Percentiles rank a stretch among this genome's conserved stretches.
phyloP scores from a whole-genome alignment of 768 basidiomycete species.

The Hypsizygus marmoreus region DNA sequence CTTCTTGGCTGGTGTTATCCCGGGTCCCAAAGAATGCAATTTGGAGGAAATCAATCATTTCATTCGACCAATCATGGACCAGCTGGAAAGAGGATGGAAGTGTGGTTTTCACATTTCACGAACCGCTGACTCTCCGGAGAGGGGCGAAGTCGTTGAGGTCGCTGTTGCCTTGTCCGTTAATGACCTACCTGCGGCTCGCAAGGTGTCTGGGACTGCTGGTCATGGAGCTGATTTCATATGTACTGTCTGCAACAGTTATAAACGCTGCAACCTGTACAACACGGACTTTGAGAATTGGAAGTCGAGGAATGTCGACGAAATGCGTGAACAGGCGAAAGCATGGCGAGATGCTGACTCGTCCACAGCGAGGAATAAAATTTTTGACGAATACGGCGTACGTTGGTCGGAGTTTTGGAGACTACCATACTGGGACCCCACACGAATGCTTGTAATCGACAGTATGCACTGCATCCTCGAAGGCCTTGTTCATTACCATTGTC shows the following conservation, averaged over 20 bases:
- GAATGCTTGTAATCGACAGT: constrained; percentile 31
- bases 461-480: constrained; percentile 38
- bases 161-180: too few relatives aligned
- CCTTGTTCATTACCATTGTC: constrained; percentile 18
- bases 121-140: too few relatives aligned
- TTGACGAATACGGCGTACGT: constrained; percentile 23
- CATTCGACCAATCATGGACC: constrained; percentile 28
- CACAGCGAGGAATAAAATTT: constrained; percentile 15
- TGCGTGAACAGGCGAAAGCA: constrained; percentile 21
- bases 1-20: constrained; percentile 22
- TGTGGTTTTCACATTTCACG: constrained; percentile 18
- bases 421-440: constrained; percentile 30
- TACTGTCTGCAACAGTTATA: too few relatives aligned
- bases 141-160: too few relatives aligned
- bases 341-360: constrained; percentile 19
- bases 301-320: too few relatives aligned
- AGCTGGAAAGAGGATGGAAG: constrained; percentile 13
- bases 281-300: too few relatives aligned
- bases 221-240: too few relatives aligned
- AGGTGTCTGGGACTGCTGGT: too few relatives aligned
- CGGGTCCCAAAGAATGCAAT: too few relatives aligned
- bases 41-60: too few relatives aligned
- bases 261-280: too few relatives aligned
- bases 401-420: constrained; percentile 32
- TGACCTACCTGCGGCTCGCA: too few relatives aligned